Evolutionary conservation across 169 alveolate genomes (phyloP).

Genomic region (Theileria orientalis): DNA sequence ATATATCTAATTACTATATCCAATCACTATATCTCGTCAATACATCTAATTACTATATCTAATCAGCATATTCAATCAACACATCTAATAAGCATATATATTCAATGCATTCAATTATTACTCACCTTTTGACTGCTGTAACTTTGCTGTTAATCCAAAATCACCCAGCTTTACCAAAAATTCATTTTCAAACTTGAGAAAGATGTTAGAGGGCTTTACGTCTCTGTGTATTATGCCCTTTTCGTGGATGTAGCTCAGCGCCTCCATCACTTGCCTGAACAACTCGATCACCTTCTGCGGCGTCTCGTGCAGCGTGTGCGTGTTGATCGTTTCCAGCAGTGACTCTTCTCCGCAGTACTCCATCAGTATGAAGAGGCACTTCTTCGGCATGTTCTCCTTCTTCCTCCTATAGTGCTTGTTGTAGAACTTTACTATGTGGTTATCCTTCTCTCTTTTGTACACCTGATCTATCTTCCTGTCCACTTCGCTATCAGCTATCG

Average conservation of each 20-base stretch:
- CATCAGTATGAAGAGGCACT: constrained; percentile 79
- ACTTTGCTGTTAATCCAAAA: constrained; percentile 80
- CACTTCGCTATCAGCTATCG: neutral
- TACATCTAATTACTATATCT: too few species aligned
- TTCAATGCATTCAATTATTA: too few species aligned
- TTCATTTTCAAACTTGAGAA: constrained; percentile 73
- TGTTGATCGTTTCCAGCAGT: constrained; percentile 70
- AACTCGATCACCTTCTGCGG: constrained; percentile 74
- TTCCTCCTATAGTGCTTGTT: constrained; percentile 25
- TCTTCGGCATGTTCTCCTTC: constrained; percentile 48
- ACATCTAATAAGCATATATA: too few species aligned
- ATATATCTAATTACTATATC: too few species aligned
- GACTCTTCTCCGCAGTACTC: constrained; percentile 83
- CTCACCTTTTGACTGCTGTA: constrained; percentile 36
- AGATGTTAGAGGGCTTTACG: constrained; percentile 81
- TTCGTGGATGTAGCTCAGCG: constrained; percentile 81
- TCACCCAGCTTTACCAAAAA: constrained; percentile 78
- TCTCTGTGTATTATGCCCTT: constrained; percentile 83
- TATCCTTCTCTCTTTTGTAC: constrained; percentile 12
- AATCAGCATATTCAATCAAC: too few species aligned
- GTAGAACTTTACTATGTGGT: neutral
- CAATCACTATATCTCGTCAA: too few species aligned
- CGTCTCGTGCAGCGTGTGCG: constrained; percentile 64
- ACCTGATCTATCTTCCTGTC: neutral
- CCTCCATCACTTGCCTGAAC: constrained; percentile 78